Evolutionary conservation across 208 protist species (phyloP).

Genomic region (Leishmania mexicana): DNA sequence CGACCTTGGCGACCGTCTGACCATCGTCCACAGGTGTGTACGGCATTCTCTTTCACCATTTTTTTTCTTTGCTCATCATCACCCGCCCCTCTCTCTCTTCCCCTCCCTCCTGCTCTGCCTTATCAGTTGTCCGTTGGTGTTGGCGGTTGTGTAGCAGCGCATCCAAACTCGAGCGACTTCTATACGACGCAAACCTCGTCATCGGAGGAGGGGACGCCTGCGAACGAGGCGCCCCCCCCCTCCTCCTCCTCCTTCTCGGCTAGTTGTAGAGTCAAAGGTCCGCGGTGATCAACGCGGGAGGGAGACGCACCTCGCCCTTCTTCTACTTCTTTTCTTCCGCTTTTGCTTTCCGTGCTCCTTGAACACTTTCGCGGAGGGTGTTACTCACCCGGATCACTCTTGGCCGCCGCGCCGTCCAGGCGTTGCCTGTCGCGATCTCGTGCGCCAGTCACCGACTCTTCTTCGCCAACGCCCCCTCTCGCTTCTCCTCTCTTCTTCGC

Average conservation of each 20-base stretch:
- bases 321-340: constrained; percentile 7
- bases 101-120: neutral
- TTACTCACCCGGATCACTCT: neutral
- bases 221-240: neutral
- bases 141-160: neutral
- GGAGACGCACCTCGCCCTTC: neutral
- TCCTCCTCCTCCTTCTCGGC: neutral
- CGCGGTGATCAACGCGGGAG: neutral
- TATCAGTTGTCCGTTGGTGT: neutral
- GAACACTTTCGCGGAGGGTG: neutral
- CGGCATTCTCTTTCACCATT: neutral
- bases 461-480: neutral
- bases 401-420: neutral
- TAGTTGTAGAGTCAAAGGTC: neutral
- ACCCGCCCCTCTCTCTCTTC: neutral
- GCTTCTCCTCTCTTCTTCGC: neutral
- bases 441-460: neutral
- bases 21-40: neutral
- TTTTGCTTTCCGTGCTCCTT: neutral
- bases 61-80: neutral
- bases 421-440: neutral
- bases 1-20: neutral
- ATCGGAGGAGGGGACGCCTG: neutral
- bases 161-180: neutral
- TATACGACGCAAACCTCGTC: neutral